Percentiles rank a stretch among this genome's conserved stretches.
Conservation (phyloP, 2,329 filamentous ascomycete genomes). For the Talaromyces sp. region DNA sequence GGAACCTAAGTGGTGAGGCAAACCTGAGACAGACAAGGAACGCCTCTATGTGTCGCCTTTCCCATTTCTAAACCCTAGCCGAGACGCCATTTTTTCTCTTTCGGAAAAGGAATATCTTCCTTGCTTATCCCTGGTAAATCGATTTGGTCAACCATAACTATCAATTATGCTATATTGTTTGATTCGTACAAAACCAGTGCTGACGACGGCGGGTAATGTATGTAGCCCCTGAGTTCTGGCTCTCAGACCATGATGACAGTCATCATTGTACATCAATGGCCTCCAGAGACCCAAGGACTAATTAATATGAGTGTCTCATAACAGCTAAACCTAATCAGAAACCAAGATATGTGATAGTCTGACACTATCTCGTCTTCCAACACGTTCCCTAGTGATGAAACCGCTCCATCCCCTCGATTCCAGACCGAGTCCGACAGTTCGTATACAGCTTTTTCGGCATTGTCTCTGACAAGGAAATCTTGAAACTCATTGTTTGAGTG, state of each 20-base stretch:
- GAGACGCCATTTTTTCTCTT: not conserved
- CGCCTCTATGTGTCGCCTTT: constrained; percentile 6
- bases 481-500: constrained; percentile 1
- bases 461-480: not conserved
- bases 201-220: not conserved
- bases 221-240: not conserved
- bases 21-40: constrained; percentile 3
- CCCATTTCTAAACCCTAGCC: constrained; percentile 1
- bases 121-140: no score
- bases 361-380: not conserved
- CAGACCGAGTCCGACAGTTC: not conserved
- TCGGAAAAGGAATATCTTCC: no score
- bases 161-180: not conserved
- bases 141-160: no score
- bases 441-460: not conserved
- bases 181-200: not conserved
- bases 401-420: not conserved
- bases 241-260: no score
- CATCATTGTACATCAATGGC: not conserved
- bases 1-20: not conserved
- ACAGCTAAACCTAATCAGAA: not conserved
- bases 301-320: not conserved
- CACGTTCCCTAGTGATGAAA: not conserved
- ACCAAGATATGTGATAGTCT: not conserved
- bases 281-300: not conserved